Percentiles rank a stretch among this genome's conserved stretches.
Evolutionary conservation across 2,329 filamentous ascomycete species (phyloP).

Genomic region (Penicillium sp.): DNA sequence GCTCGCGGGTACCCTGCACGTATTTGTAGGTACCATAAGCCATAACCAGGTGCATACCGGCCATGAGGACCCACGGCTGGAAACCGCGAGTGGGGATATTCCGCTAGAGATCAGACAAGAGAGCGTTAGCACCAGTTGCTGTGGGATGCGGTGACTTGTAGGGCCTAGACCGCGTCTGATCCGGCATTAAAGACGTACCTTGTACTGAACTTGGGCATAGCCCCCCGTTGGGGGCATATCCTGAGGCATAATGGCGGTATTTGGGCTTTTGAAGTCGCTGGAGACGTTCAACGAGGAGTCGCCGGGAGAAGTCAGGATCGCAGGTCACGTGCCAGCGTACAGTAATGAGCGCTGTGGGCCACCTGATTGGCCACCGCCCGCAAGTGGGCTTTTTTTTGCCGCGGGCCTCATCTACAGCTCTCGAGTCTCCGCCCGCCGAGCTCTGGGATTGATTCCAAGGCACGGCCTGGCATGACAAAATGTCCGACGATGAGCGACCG

Average conservation of each 20-base stretch:
- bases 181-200: slow-evolving; percentile 61
- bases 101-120: slow-evolving; percentile 59
- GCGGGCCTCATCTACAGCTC: slow-evolving; percentile 18
- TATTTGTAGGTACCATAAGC: slow-evolving; percentile 88
- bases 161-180: slow-evolving; percentile 3
- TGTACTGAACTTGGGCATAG: slow-evolving; percentile 97
- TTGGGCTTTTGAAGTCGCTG: slow-evolving; percentile 25
- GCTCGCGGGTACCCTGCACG: slow-evolving; percentile 81
- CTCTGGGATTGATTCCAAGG: too few species aligned
- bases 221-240: slow-evolving; percentile 95
- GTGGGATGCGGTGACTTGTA: slow-evolving; percentile 3
- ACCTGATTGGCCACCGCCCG: slow-evolving; percentile 32
- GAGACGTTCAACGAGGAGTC: slow-evolving; percentile 22
- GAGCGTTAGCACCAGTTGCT: slow-evolving; percentile 11
- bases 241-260: slow-evolving; percentile 75
- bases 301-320: slow-evolving; percentile 35
- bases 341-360: slow-evolving; percentile 35
- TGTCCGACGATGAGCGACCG: slow-evolving; percentile 61
- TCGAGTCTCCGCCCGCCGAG: slow-evolving; percentile 18
- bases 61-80: slow-evolving; percentile 77
- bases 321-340: slow-evolving; percentile 33
- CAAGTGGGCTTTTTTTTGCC: slow-evolving; percentile 22
- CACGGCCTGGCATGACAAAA: slow-evolving; percentile 28
- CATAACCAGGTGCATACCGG: slow-evolving; percentile 78
- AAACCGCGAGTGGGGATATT: slow-evolving; percentile 92